Base-by-base conservation (phyloP, 139 green algal genomes). In the Tetraselmis striata region DNA sequence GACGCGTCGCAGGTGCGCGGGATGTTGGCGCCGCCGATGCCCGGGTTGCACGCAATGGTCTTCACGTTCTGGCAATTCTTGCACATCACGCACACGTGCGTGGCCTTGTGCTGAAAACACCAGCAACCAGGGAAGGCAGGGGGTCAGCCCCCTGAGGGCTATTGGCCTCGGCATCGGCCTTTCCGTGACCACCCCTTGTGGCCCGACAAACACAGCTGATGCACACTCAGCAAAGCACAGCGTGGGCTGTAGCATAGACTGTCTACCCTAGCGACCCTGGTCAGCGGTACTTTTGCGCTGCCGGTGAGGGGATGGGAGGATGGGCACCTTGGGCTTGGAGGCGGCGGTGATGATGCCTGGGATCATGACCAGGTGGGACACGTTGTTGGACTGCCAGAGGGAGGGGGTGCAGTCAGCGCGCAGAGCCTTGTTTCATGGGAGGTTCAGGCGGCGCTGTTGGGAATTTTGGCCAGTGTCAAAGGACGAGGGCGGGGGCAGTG, bases 341-440 rank as follows among this genome's bases (percentile, higher is more conserved):
- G 97, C 90, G 0, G 93, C 89, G 0, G 96, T 99, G 59, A 99
- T 90, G 85, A 99, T 99, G 78, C 97, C 97, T 22, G 92, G 93
- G 5, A 99, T 89, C 88, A 96, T 95, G 31, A 99, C 95, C 76
- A 99, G 90, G 84, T 93, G 89, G 59, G 87, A 95, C 31, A 99
- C 94, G 81, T 96, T 90, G 22, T 92, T 85, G 25, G 95, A 93
- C 83, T 94, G 91, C 82, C 90, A 78, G 27, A 77, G 30, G 18
- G 77, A 31, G 0, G n/a, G 58, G 25, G 75, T 59, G 59, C 27
- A 80, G 25, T n/a, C 23, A 28, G 59, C 24, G 27, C 28, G 2
- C 2, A 23, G 27, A 67, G 77, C 77, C 2, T 24, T 2, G 27
- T 28, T 18, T 25, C 11, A 2, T 80, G 78, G 78, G 2, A 25